Evolutionary conservation across 345 rosid species (phyloP).

Genomic region (Carallia pectinifolia): DNA sequence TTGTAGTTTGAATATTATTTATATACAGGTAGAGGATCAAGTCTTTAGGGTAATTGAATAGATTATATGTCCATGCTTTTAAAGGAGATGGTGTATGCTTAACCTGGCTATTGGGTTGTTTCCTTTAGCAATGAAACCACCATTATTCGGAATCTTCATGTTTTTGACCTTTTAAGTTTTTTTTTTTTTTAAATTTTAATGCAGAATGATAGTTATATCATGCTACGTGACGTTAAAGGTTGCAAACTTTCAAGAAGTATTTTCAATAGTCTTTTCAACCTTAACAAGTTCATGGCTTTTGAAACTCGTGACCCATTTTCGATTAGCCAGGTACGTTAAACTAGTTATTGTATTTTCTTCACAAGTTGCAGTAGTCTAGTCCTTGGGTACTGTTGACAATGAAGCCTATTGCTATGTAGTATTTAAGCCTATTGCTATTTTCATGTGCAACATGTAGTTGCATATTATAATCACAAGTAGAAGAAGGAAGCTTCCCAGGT

Average conservation of each 20-base stretch:
- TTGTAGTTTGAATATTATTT: neutral
- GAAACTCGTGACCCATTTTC: slow-evolving; percentile 97
- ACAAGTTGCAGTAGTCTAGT: neutral
- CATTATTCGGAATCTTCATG: neutral
- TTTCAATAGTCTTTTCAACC: slow-evolving; percentile 91
- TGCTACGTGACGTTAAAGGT: slow-evolving; percentile 69
- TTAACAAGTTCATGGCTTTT: slow-evolving; percentile 94
- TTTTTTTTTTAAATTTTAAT: too few species aligned
- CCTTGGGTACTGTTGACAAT: slow-evolving; percentile 14
- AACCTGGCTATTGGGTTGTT: neutral
- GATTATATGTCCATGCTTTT: neutral
- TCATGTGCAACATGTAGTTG: too few species aligned
- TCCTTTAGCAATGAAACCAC: neutral
- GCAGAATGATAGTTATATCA: slow-evolving; percentile 73
- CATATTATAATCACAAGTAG: too few species aligned
- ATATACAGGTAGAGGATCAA: neutral
- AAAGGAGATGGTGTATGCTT: neutral
- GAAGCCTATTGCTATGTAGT: too few species aligned
- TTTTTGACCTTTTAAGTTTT: slow-evolving; percentile 15
- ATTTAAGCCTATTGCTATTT: too few species aligned
- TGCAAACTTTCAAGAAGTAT: slow-evolving; percentile 81
- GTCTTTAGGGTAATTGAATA: neutral
- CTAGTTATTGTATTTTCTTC: slow-evolving; percentile 2
- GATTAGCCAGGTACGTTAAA: slow-evolving; percentile 79
- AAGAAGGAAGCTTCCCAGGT: too few species aligned